phyloP scores from a whole-genome alignment of 495 filamentous ascomycete genomes.

The Trichoderma gamsii region DNA sequence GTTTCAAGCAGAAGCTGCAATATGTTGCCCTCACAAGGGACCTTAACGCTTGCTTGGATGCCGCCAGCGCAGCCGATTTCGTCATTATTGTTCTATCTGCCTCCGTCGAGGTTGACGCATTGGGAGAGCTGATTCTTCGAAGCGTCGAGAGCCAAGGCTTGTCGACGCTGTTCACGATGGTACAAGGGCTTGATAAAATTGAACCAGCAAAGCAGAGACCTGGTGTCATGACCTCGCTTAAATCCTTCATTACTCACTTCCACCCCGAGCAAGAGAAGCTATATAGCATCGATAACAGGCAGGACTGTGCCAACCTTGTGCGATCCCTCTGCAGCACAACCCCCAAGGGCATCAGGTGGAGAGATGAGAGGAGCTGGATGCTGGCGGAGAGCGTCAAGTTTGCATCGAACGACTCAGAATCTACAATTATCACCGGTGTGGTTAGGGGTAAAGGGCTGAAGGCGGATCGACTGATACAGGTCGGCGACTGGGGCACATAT shows the following conservation, averaged over 20 bases:
- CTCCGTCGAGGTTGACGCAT: constrained; percentile 70
- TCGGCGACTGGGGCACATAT: constrained; percentile 93
- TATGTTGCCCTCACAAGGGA: constrained; percentile 71
- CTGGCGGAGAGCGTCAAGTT: constrained; percentile 75
- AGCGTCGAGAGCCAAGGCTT: constrained; percentile 90
- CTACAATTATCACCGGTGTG: constrained; percentile 75
- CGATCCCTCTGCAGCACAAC: constrained; percentile 82
- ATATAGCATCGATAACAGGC: constrained; percentile 73
- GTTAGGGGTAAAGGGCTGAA: constrained; percentile 83
- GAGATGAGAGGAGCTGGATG: constrained; percentile 93
- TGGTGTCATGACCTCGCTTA: constrained; percentile 71
- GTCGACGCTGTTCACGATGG: constrained; percentile 73
- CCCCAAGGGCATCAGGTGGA: constrained; percentile 88
- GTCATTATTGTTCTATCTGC: constrained; percentile 78
- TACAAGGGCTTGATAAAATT: constrained; percentile 70
- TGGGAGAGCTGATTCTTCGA: constrained; percentile 74
- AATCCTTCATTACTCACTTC: constrained; percentile 87
- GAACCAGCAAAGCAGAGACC: constrained; percentile 70
- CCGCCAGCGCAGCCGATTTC: constrained; percentile 83
- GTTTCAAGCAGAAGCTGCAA: constrained; percentile 88
- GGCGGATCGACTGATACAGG: constrained; percentile 79
- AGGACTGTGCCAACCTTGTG: constrained; percentile 84
- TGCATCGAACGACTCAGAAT: constrained; percentile 46
- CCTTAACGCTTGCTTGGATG: constrained; percentile 70
- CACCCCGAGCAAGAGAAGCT: constrained; percentile 85